Base-by-base conservation (phyloP, 495 filamentous ascomycete species). In the Entonaema liquescens region DNA sequence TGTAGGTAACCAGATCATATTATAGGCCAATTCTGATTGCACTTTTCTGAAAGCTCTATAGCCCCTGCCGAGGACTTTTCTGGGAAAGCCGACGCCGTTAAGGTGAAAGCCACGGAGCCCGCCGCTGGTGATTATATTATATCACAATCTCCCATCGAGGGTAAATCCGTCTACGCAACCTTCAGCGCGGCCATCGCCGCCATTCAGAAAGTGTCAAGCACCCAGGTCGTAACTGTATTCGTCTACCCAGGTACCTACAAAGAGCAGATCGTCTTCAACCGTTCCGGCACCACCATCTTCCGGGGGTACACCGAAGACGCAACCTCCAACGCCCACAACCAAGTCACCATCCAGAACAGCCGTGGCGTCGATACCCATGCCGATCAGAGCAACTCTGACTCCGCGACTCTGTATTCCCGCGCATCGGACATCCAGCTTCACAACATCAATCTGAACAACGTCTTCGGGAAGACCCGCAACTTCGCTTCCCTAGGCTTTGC, bases 261-360 rank as follows among this genome's bases (percentile, higher is more conserved):
- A 15, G 77, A 79, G 57, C 75, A 79, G 56, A 21, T 79, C 17
- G 60, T 76, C 70, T 65, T 78, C 65, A 75, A 62, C 59, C 66
- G 72, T 31, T 58, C 66, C 13, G 77, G 76, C 53, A 67, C 61
- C 15, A 78, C 74, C 17, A 78, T 76, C 61, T 76, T 79, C 70
- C 65, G 63, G 8, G 77, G 77, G 0, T 77, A 78, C 70, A 68
- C 72, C 11, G 64, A 56, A 15, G 50, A 54, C n/a, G 67, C 77
- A 5, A 55, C 38, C 28, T 69, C 74, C 67, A 60, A 74, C 61
- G 56, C 62, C 2, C 6, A 67, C 28, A 75, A 77, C 59, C 59
- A 75, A 52, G 75, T 72, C 33, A 72, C 58, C 5, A 47, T 76
- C 28, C 63, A 69, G 11, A 71, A 67, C 50, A 74, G 70, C 44